Evolutionary conservation across 257 asterid genomes (phyloP), one percentile per base, ranked within the genome.

Genomic region (Jacaranda copaia): DNA sequence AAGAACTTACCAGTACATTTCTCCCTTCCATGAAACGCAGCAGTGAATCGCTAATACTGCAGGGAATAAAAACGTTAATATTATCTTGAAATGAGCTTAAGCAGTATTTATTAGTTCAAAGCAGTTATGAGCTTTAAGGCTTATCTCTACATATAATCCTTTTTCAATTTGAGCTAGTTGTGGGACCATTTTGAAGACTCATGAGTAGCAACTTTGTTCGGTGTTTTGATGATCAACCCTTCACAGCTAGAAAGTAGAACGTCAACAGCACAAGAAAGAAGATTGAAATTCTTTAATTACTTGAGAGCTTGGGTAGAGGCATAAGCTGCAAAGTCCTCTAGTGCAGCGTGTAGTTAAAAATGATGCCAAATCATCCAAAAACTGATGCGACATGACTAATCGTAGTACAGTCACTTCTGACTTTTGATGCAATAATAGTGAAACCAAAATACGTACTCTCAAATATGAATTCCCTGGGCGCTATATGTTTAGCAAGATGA

Each of bases 21-120:
- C 45, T 98, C 99, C 79, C 87, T 84, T 73, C 98, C 98, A 80
- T 96, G 97, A 79, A 91, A 96, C 79, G 96, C 98, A 63, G 93
- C 99, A 83, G 92, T 92, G 98, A 96, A 86, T 96, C 99, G 3
- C 97, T 97, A 78, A 89, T 82, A 77, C 98, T 96, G 95, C 77
- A 85, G 72, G 77, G 67, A 58, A 81, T 43, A 76, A 18, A 69
- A 51, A 40, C 64, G 70, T 38, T 14, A 74, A 73, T 14, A 13
- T 46, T 52, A 83, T 35, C 67, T 52, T 63, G 43, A 45, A 39
- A 63, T 53, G 49, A 69, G 81, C 74, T 70, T 56, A 77, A 51
- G 63, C 68, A 67, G 25, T 58, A 45, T 9, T 35, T 59, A 42
- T 16, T 32, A 81, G 72, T 25, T 61, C 18, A 77, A 79, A 76